Conservation (phyloP, 2,329 filamentous ascomycete species). For the Ascochyta viciae-villosae region DNA sequence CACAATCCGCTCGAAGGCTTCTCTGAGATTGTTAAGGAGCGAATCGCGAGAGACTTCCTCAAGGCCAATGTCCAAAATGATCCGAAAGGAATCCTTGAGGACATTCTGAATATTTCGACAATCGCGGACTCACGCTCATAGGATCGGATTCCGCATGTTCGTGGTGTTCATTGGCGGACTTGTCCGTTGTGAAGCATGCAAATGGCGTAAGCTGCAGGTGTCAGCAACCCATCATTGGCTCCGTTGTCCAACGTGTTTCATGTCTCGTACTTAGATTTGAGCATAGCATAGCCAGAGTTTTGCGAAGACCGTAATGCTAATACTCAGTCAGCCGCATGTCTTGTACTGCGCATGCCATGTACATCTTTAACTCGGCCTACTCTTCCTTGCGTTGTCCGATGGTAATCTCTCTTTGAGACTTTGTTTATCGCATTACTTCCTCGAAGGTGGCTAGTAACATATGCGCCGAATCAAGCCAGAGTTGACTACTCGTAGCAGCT, state of each 20-base stretch:
- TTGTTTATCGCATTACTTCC: not conserved
- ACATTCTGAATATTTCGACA: slow-evolving; percentile 42
- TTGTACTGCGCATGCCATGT: not conserved
- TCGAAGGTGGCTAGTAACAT: not conserved
- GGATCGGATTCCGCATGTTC: not conserved
- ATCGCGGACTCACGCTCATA: slow-evolving; percentile 18
- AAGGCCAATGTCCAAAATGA: slow-evolving; percentile 44
- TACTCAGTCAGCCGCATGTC: slow-evolving; percentile 7
- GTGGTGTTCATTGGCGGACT: slow-evolving; percentile 12
- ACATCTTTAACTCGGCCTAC: not conserved
- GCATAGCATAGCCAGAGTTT: not conserved
- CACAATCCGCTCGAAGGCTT: not conserved
- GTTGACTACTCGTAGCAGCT: too few relatives aligned
- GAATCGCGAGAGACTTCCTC: slow-evolving; percentile 54
- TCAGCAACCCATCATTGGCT: slow-evolving; percentile 13
- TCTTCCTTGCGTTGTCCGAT: not conserved
- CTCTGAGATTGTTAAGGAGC: slow-evolving; percentile 41
- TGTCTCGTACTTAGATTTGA: not conserved
- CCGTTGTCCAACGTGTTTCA: slow-evolving; percentile 11
- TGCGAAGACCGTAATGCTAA: slow-evolving; percentile 5
- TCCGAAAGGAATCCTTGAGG: slow-evolving; percentile 46
- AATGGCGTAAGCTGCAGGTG: slow-evolving; percentile 15
- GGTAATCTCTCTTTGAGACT: not conserved
- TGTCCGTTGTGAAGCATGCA: slow-evolving; percentile 1
- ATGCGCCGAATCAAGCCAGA: not conserved